Percentiles rank a stretch among this genome's conserved stretches.
Conservation (phyloP, 2,329 filamentous ascomycete species). For the Verticillium isaacii region DNA sequence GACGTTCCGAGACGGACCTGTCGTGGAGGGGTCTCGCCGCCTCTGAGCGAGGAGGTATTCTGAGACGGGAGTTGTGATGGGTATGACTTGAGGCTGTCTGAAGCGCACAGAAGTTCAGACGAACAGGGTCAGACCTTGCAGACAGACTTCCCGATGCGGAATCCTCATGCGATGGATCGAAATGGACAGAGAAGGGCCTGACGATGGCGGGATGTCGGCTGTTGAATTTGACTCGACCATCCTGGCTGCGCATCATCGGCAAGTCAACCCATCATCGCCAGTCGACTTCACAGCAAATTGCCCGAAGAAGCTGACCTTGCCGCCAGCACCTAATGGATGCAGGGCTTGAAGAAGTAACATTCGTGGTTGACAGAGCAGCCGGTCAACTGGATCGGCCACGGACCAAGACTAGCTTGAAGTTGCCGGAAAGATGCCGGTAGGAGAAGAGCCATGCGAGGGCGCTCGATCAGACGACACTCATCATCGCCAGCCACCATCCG, state of each 20-base stretch:
- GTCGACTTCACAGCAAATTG: not conserved
- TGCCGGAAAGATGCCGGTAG: not conserved
- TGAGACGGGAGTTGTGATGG: not conserved
- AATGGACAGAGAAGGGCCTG: not conserved
- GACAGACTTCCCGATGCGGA: not conserved
- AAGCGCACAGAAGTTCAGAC: not conserved
- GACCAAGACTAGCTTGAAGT: not conserved
- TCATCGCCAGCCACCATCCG: not conserved
- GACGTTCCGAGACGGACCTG: not conserved
- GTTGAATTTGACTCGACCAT: not conserved
- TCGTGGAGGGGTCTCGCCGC: not conserved
- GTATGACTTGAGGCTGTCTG: conserved; percentile 1
- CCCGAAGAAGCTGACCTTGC: not conserved
- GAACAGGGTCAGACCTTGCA: not conserved
- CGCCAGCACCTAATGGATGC: not conserved
- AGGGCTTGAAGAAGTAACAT: not conserved
- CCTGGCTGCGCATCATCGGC: not conserved
- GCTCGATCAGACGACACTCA: not conserved
- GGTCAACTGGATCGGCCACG: too few relatives aligned
- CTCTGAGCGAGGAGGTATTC: not conserved
- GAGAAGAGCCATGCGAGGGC: not conserved
- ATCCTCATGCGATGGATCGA: not conserved
- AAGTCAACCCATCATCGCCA: not conserved
- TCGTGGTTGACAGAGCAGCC: not conserved
- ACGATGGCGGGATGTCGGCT: not conserved